Percentiles rank a stretch among this genome's conserved stretches.
Conservation (phyloP, 306 rosid species). For the Vachellia pachyceras region DNA sequence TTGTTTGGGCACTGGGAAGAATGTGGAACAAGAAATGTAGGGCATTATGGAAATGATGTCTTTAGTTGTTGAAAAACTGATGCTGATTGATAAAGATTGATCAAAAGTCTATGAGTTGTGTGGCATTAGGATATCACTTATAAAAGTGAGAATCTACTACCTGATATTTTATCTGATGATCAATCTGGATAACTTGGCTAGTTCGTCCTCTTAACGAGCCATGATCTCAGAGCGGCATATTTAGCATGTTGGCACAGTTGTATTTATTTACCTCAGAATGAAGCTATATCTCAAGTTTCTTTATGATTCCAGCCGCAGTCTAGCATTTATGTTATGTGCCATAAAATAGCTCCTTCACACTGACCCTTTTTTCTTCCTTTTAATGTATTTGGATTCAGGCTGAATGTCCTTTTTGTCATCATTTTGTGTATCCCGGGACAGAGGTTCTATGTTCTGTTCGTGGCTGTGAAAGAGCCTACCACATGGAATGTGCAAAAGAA, state of each 20-base stretch:
- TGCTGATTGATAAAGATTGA: not conserved
- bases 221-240: not conserved
- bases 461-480: slow-evolving; percentile 69
- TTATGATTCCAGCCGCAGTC: not conserved
- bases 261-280: not conserved
- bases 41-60: not conserved
- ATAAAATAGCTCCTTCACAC: not conserved
- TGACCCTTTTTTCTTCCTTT: not conserved
- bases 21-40: not conserved
- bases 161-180: not conserved
- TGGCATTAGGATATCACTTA: not conserved
- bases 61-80: not conserved
- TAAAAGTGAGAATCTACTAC: not conserved
- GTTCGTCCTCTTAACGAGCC: not conserved
- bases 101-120: not conserved
- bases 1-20: not conserved
- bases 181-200: not conserved
- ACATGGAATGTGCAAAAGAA: slow-evolving; percentile 64
- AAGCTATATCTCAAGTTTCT: slow-evolving; percentile 7
- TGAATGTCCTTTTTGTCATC: slow-evolving; percentile 63
- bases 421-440: slow-evolving; percentile 55
- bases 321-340: not conserved
- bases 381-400: slow-evolving; percentile 47
- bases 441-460: slow-evolving; percentile 70
- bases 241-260: not conserved